Evolutionary conservation across 129 eudicot genomes (phyloP), one percentile per base, ranked within the genome.

Genomic region (Artemisia annua): DNA sequence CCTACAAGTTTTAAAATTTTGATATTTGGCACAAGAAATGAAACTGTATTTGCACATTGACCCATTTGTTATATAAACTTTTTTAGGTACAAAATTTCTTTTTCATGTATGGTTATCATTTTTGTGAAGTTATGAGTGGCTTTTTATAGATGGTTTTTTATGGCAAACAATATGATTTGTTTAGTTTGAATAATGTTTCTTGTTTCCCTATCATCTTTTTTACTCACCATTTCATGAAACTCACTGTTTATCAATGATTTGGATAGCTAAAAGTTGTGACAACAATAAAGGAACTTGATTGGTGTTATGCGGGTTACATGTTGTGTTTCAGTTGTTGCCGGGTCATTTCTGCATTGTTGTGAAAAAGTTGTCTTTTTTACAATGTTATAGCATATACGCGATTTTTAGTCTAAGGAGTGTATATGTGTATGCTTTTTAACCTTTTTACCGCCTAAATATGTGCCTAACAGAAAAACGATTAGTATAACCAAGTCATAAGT

Each of bases 141-240:
- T 16, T 46, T 77, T 69, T 70, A 77, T 81, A 65, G 75, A 62
- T 72, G 75, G 89, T 71, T 79, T 65, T 51, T 72, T 71, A 86
- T 94, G 98, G 98, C 96, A 81, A 94, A 88, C 97, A 90, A 75
- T 69, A 94, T 94, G 89, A 94, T 86, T 61, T 69, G 15, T 8
- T 10, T 50, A 75, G 71, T 44, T 64, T 77, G 62, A 76, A 82
- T 84, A 84, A 78, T 87, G 97, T 83, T 87, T 82, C 88, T 81
- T 78, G 79, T 84, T 89, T 82, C 76, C 84, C 84, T 81, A 81
- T 84, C 90, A 86, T 80, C 87, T 74, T 77, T 78, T 70, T 73
- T 82, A 68, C 85, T 77, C 76, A 79, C 74, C 78, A 61, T 44
- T 77, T 80, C 63, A 74, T 63, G 48, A 30, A 11, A 53, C 61